Base-by-base conservation (phyloP, 352 stramenopile genomes). In the Hyaloperonospora brassicae region DNA sequence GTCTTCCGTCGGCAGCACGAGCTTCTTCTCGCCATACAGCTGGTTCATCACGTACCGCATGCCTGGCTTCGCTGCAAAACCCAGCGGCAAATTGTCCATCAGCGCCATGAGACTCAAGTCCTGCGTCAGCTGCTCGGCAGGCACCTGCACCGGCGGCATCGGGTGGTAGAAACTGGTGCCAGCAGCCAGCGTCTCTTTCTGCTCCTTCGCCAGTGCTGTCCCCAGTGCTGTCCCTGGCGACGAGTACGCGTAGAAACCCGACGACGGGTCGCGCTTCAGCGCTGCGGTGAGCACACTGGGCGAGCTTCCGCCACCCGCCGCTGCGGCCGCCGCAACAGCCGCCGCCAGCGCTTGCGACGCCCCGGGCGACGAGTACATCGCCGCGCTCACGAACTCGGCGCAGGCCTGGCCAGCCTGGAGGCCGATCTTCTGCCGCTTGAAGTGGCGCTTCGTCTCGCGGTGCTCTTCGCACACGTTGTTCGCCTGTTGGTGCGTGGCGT, bases 391-490 rank as follows among this genome's bases (percentile, higher is more conserved):
- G 41, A 85, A 76, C 48, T 89, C 79, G 5, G 64, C 65, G 47
- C 54, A 27, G 1, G 49, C 1, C 21, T 61, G 59, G n/a, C 55
- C 40, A 2, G 40, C 39, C 25, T 82, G 70, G 10, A 79, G 61
- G 11, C 75, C 66, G 49, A 85, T 48, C 61, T 89, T 91, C 55
- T 88, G 81, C 12, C 79, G 72, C 66, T 91, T 91, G 30, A 82
- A 38, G n/a, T 74, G 68, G 46, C 81, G 81, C 63, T 91, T 91
- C 55, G 60, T 82, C 65, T 91, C 79, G 48, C 81, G 79, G 49
- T 91, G 74, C 47, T 91, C 78, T 47, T 91, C 81, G 56, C 81
- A 91, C 13, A 86, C 68, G n/a, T 64, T 65, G 39, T 78, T 82
- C 23, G 81, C 81, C 50, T 91, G 78, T 48, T 87, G 78, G 61